Evolutionary conservation across 1,284 basidiomycete species (phyloP), one percentile per base, ranked within the genome.

Genomic region (Ceratobasidium sp.): DNA sequence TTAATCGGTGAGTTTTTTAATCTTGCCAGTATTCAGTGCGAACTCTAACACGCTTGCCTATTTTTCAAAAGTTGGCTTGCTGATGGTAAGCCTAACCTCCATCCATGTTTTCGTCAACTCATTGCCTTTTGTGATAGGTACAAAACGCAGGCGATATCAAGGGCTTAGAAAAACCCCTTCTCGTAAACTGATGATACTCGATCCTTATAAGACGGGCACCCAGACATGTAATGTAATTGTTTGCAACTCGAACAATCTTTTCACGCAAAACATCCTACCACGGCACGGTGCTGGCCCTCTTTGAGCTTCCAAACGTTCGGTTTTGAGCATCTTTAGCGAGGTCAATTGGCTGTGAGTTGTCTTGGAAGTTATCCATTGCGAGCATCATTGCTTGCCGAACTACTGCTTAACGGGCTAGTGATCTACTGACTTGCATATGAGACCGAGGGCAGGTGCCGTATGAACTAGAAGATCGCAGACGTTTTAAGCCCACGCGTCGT

Each of bases 1-100:
- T 87, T 97, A 80, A 97, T 97, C 82, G 94, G 94, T 96, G 81
- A 80, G 93, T 89, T 7, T 10, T 23, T n/a, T 39, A 46, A n/a
- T 42, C 53, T 15, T 55, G 58, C 10, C 10, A 75, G 49, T 5
- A 51, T 51, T 56, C 20, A 20, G 64, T 77, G 63, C 60, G 20
- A 33, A 63, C 60, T 39, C 46, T 77, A 46, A 58, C 61, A 44
- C 63, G 51, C 33, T 46, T 58, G 55, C 72, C 76, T 28, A 58
- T 15, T 69, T 79, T n/a, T n/a, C 64, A 53, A 61, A 77, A 93
- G 92, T 93, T 77, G 93, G 92, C 4, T 85, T 94, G 20, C 86
- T 94, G 73, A 92, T 93, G 89, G 88, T 90, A 18, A 85, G 88
- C 51, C 26, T 5, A 60, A 61, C 28, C n/a, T 58, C 13, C n/a